phyloP scores from a whole-genome alignment of 2,329 filamentous ascomycete genomes.

The Pseudogymnoascus sp. region DNA sequence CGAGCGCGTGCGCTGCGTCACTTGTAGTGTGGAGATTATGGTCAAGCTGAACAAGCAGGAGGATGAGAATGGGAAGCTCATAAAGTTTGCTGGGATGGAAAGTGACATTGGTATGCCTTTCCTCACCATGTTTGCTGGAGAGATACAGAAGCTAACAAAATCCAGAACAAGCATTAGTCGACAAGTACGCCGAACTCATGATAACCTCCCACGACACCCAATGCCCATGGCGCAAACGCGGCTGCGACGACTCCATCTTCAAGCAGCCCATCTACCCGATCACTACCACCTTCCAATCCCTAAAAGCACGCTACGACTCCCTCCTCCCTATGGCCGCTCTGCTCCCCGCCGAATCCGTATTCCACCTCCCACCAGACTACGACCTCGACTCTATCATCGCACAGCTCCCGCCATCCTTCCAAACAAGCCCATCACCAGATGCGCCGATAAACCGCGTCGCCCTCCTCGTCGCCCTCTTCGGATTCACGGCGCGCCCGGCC shows the following conservation, averaged over 20 bases:
- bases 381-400: slow-evolving; percentile 41
- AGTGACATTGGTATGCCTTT: slow-evolving; percentile 49
- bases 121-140: too few relatives aligned
- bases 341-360: slow-evolving; percentile 24
- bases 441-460: slow-evolving; percentile 49
- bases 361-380: slow-evolving; percentile 40
- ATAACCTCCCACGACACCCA: slow-evolving; percentile 66
- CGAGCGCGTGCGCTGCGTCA: slow-evolving; percentile 76
- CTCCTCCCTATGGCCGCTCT: slow-evolving; percentile 54
- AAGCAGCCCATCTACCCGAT: slow-evolving; percentile 57
- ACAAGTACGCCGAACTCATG: slow-evolving; percentile 67
- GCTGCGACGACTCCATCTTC: slow-evolving; percentile 67
- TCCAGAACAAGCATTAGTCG: slow-evolving; percentile 58
- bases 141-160: slow-evolving; percentile 19
- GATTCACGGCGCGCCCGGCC: slow-evolving; percentile 55
- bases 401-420: slow-evolving; percentile 45
- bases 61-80: slow-evolving; percentile 43
- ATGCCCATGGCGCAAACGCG: slow-evolving; percentile 78
- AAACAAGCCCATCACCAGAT: slow-evolving; percentile 13
- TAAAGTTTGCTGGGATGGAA: slow-evolving; percentile 44
- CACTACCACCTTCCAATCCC: slow-evolving; percentile 45
- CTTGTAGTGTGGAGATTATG: slow-evolving; percentile 76
- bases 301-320: slow-evolving; percentile 59
- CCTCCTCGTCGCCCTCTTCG: slow-evolving; percentile 60
- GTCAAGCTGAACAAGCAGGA: slow-evolving; percentile 64